phyloP scores from a whole-genome alignment of 148 eudicot genomes.

The Vaccinium vitisidaea region DNA sequence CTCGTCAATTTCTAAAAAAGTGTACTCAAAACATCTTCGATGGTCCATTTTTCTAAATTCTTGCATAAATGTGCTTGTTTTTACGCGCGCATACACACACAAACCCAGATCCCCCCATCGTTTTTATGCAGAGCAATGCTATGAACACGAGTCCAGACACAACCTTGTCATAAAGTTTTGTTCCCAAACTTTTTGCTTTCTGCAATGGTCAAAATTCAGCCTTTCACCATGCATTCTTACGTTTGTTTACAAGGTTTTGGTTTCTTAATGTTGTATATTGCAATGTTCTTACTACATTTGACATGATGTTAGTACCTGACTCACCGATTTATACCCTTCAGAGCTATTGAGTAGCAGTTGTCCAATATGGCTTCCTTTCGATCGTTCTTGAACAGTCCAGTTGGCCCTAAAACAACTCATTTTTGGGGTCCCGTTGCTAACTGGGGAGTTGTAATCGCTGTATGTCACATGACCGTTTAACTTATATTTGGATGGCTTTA shows the following conservation, averaged over 20 bases:
- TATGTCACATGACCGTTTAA: conserved; percentile 16
- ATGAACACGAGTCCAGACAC: too few species aligned
- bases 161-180: too few species aligned
- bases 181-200: too few species aligned
- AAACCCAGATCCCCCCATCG: too few species aligned
- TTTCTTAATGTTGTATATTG: too few species aligned
- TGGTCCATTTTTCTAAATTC: not conserved
- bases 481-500: conserved; percentile 2
- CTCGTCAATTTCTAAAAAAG: too few species aligned
- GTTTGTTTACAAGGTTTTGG: not conserved
- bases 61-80: too few species aligned
- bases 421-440: conserved; percentile 97
- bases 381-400: conserved; percentile 83
- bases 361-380: conserved; percentile 70
- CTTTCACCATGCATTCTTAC: not conserved
- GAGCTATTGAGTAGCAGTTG: conserved; percentile 12
- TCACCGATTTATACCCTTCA: conserved; percentile 3
- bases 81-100: too few species aligned
- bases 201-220: too few species aligned
- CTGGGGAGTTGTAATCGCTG: conserved; percentile 82
- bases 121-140: too few species aligned
- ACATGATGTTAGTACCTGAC: not conserved
- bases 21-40: not conserved
- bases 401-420: conserved; percentile 96
- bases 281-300: not conserved